A percentile compares a stretch with the other conserved stretches of the same genome.
Evolutionary conservation across 2,329 filamentous ascomycete genomes (phyloP).

Genomic region (Herpotrichia juniperi): DNA sequence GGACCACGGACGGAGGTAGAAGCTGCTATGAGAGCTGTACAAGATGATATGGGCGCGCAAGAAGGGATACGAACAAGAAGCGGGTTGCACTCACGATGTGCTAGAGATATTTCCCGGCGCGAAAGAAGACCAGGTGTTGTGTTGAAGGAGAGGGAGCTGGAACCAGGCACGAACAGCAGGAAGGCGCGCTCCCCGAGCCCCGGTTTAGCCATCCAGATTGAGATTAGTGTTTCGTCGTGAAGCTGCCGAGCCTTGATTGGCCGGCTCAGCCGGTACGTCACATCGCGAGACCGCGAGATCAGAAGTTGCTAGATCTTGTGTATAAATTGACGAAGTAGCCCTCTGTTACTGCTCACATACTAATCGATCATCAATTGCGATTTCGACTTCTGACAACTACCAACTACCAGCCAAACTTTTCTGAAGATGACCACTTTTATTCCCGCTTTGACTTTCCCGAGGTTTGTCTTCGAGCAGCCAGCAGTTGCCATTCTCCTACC

Average conservation of each 20-base stretch:
- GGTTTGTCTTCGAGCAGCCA: constrained; percentile 72
- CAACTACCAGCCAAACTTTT: background rate
- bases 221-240: background rate
- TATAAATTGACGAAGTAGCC: background rate
- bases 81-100: constrained; percentile 46
- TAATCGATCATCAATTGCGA: background rate
- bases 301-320: background rate
- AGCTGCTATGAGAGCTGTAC: constrained; percentile 40
- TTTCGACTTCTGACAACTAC: background rate
- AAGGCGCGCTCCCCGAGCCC: background rate
- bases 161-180: background rate
- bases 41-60: constrained; percentile 32
- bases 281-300: background rate
- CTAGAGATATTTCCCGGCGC: constrained; percentile 27
- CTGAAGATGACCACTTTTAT: constrained; percentile 81
- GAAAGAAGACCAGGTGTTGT: constrained; percentile 29
- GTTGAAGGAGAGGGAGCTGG: constrained; percentile 23
- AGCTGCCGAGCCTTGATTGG: constrained; percentile 24
- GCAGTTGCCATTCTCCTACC: constrained; percentile 78
- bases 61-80: constrained; percentile 25
- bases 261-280: background rate
- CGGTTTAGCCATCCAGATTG: background rate
- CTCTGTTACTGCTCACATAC: background rate
- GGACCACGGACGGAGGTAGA: constrained; percentile 38
- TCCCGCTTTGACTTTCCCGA: constrained; percentile 76